Evolutionary conservation across 139 green algal genomes (phyloP).

Genomic region (Diplosphaera chodatii): DNA sequence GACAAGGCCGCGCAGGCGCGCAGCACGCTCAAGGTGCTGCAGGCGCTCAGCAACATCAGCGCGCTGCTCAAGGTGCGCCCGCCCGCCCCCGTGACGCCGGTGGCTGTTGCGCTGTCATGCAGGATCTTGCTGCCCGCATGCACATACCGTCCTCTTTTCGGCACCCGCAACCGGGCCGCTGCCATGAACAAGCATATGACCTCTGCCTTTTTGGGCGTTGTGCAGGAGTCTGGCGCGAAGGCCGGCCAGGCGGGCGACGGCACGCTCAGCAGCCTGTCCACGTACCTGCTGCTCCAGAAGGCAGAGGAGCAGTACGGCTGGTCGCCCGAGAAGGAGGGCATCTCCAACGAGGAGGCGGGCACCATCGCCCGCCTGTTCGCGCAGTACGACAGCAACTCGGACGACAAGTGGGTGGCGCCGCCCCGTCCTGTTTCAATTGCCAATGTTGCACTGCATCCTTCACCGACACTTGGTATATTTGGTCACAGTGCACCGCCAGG

Average conservation of each 20-base stretch:
- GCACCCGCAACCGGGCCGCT: too few species aligned
- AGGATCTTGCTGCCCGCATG: too few species aligned
- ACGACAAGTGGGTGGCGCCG: background rate
- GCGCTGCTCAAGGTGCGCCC: constrained; percentile 28
- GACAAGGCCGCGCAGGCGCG: constrained; percentile 32
- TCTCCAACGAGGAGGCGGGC: constrained; percentile 54
- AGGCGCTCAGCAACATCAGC: constrained; percentile 35
- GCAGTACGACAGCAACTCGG: constrained; percentile 44
- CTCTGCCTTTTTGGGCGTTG: background rate
- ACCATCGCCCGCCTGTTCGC: constrained; percentile 57
- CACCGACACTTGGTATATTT: too few species aligned
- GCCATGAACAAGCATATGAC: too few species aligned
- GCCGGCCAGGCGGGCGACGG: constrained; percentile 1
- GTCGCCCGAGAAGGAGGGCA: constrained; percentile 38
- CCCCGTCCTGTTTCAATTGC: too few species aligned
- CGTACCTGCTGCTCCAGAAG: constrained; percentile 63
- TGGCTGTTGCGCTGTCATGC: too few species aligned
- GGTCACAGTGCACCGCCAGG: too few species aligned
- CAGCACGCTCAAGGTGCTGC: constrained; percentile 37
- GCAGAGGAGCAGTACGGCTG: constrained; percentile 64
- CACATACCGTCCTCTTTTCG: too few species aligned
- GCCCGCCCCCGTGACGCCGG: too few species aligned
- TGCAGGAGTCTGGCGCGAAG: constrained; percentile 1
- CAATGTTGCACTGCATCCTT: too few species aligned
- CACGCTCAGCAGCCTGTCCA: constrained; percentile 65